Evolutionary conservation across 2,329 filamentous ascomycete genomes (phyloP), one percentile per base, ranked within the genome.

Genomic region (Fusarium agapanthi): DNA sequence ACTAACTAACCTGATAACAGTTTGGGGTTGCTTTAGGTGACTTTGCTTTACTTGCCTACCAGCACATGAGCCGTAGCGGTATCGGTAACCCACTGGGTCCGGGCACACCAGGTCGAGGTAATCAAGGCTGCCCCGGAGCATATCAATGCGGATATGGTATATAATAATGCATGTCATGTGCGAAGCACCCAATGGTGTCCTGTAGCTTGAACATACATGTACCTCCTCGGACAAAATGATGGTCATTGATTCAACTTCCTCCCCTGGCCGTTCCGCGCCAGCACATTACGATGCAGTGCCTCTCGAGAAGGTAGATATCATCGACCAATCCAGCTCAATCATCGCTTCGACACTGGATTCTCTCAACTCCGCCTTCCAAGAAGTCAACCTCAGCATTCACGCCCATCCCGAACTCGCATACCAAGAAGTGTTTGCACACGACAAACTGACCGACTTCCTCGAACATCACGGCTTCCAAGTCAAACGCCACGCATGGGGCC

Each of bases 11-110:
- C 3, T 13, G 38, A 41, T 13, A 34, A 26, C 28, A 22, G 26
- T 3, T 28, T 3, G 22, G 28, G 15, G 6, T n/a, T n/a, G 20
- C 10, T 7, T 20, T 40, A 22, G 18, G 30, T 34, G 22, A 1
- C 30, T 24, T 24, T 11, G 28, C 32, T 34, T 4, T 15, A 34
- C 32, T 34, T 34, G 14, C 32, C 32, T 34, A 34, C 32, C 32
- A 34, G 2, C 32, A 1, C 32, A 34, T 8, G 20, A 22, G 11
- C 22, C 13, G 22, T 32, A 18, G 8, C 12, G n/a, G 47, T 18
- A 26, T 5, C 11, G 30, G 47, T 18, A 15, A 4, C 15, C 32
- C 32, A 34, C 3, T 8, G 0, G 3, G 7, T 8, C 0, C 1
- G 3, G 7, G 32, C 32, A 15, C 34, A 3, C 34, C 0, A 3